Evolutionary conservation across 129 eudicot species (phyloP).

Genomic region (Rutidosis leptorrhynchoides): DNA sequence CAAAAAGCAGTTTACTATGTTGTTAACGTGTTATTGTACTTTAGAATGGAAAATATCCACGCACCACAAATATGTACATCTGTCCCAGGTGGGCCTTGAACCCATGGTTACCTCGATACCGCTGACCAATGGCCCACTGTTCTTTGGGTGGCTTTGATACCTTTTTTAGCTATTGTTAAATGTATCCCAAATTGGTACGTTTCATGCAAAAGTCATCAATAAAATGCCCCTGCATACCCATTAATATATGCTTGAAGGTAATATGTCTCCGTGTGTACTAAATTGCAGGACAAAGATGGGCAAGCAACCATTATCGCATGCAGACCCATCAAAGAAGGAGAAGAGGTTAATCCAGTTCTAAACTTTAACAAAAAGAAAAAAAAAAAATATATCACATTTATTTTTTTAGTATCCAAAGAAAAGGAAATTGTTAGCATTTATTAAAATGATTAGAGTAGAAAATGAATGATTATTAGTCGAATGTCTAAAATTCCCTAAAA

Average conservation of each 20-base stretch:
- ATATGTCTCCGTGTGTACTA: slow-evolving; percentile 9
- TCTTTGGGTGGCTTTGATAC: slow-evolving; percentile 2
- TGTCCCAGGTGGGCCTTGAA: too few relatives aligned
- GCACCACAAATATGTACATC: too few relatives aligned
- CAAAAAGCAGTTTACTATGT: neutral
- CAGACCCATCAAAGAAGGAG: slow-evolving; percentile 55
- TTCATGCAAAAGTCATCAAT: neutral
- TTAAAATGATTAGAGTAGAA: neutral
- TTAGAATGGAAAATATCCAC: too few relatives aligned
- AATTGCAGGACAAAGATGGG: slow-evolving; percentile 81
- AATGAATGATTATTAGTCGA: neutral
- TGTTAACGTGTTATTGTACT: neutral
- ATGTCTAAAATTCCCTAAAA: neutral
- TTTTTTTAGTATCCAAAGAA: neutral
- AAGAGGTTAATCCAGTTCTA: slow-evolving; percentile 45
- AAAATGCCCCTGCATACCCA: neutral
- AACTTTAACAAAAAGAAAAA: neutral
- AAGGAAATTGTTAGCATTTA: neutral
- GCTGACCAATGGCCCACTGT: too few relatives aligned
- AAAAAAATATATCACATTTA: neutral
- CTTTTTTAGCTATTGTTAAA: neutral
- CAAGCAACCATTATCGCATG: slow-evolving; percentile 76
- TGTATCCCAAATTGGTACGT: neutral
- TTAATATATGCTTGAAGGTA: neutral
- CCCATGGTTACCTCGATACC: too few relatives aligned